phyloP scores from a whole-genome alignment of 805 yeast species.

The Candida sakaeoensis region DNA sequence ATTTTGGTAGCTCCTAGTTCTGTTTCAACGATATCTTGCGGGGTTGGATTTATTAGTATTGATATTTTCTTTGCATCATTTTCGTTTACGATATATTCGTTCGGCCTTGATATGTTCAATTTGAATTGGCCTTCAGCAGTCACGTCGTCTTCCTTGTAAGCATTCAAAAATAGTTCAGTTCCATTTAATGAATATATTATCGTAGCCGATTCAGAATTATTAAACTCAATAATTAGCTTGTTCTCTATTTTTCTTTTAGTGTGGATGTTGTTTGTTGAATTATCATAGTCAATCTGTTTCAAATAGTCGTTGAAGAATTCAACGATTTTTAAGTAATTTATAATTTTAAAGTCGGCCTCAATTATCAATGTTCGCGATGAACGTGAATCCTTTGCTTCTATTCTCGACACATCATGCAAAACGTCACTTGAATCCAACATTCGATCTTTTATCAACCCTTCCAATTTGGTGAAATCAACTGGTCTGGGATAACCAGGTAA shows the following conservation, averaged over 20 bases:
- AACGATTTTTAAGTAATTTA: constrained; percentile 37
- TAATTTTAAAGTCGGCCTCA: constrained; percentile 26
- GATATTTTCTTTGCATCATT: constrained; percentile 48
- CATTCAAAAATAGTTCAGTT: constrained; percentile 23
- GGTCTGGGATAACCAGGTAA: constrained; percentile 61
- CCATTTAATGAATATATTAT: constrained; percentile 43
- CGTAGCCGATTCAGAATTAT: constrained; percentile 53
- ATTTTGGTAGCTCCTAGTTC: constrained; percentile 41
- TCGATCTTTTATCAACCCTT: constrained; percentile 34
- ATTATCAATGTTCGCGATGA: constrained; percentile 29
- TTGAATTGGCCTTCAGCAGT: constrained; percentile 10
- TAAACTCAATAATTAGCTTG: constrained; percentile 48
- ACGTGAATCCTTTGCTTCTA: constrained; percentile 38
- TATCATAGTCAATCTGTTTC: constrained; percentile 38
- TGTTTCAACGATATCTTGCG: constrained; percentile 40
- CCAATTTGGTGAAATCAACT: constrained; percentile 38
- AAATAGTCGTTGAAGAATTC: constrained; percentile 45
- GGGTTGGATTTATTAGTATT: constrained; percentile 44
- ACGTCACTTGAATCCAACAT: constrained; percentile 26
- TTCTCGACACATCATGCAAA: constrained; percentile 30
- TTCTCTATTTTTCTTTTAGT: constrained; percentile 30
- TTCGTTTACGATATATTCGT: constrained; percentile 28
- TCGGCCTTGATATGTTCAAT: constrained; percentile 25
- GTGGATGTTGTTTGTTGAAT: constrained; percentile 30
- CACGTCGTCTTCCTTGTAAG: constrained; percentile 21